A percentile compares a stretch with the other conserved stretches of the same genome.
These are phyloP conservation scores for Globisporangium ultimum DNA, from an alignment of 352 stramenopile species.

Conservation along the genomic window DNA sequence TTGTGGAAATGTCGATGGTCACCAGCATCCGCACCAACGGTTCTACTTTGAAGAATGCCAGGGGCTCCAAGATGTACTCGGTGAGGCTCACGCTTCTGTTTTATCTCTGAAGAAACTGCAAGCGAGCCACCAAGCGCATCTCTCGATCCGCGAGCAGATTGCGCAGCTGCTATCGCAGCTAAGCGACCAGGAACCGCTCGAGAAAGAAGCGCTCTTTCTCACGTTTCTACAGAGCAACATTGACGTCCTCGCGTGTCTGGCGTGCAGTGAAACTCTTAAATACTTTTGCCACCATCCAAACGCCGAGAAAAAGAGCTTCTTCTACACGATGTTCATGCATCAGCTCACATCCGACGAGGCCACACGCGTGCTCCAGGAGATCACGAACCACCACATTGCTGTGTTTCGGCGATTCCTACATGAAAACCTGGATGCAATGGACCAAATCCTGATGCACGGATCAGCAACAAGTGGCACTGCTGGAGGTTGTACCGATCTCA, in stretches of 20 bases:
- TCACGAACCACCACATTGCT: conserved; percentile 22
- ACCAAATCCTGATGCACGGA: conserved; percentile 36
- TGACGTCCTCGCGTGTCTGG: conserved; percentile 19
- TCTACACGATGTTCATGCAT: conserved; percentile 38
- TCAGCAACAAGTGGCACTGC: background rate
- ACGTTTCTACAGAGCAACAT: conserved; percentile 33
- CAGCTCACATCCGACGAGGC: conserved; percentile 20
- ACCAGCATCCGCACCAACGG: background rate
- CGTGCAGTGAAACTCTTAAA: conserved; percentile 30
- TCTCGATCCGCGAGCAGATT: conserved; percentile 26
- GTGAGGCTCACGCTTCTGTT: conserved; percentile 9
- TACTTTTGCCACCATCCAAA: conserved; percentile 29
- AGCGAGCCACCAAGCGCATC: background rate
- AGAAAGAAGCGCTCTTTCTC: conserved; percentile 38
- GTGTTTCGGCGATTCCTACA: conserved; percentile 45
- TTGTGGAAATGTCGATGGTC: background rate
- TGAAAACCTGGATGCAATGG: conserved; percentile 45
- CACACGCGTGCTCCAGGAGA: conserved; percentile 23
- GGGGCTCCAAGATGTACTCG: conserved; percentile 11
- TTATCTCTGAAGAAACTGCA: background rate
- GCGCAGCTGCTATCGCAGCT: conserved; percentile 27
- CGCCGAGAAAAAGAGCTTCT: conserved; percentile 18
- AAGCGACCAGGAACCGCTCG: conserved; percentile 17
- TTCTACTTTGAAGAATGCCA: conserved; percentile 57
- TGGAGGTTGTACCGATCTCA: background rate